These are phyloP conservation scores for Phytophthora tentaculata DNA, from an alignment of 352 stramenopile species.

Conservation along the genomic window DNA sequence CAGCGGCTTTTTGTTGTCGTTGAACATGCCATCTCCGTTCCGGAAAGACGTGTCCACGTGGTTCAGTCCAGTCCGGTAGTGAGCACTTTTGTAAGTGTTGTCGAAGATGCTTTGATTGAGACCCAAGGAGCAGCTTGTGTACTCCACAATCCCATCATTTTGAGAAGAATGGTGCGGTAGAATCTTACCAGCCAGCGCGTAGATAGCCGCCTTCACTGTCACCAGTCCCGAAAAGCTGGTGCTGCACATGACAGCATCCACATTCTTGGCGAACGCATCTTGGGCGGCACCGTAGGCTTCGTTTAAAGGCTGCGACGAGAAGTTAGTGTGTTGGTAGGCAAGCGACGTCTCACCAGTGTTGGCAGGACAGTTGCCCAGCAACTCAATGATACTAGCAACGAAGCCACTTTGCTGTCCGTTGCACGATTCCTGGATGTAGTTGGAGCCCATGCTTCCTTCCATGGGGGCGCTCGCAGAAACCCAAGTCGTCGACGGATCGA, in stretches of 20 bases:
- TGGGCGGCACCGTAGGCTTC: constrained; percentile 36
- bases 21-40: constrained; percentile 61
- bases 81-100: constrained; percentile 40
- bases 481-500: constrained; percentile 46
- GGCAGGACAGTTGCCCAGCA: constrained; percentile 52
- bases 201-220: constrained; percentile 34
- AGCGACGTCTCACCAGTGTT: constrained; percentile 40
- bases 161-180: constrained; percentile 39
- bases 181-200: constrained; percentile 37
- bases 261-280: constrained; percentile 33
- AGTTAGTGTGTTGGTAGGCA: constrained; percentile 39
- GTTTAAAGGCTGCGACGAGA: constrained; percentile 23
- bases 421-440: constrained; percentile 51
- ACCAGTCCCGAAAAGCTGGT: constrained; percentile 41
- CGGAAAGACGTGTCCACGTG: constrained; percentile 65
- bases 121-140: constrained; percentile 47
- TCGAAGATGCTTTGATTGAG: constrained; percentile 39
- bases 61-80: constrained; percentile 61
- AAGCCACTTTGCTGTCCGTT: constrained; percentile 26
- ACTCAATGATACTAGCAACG: constrained; percentile 33
- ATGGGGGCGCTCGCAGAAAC: constrained; percentile 47
- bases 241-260: constrained; percentile 45
- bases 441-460: constrained; percentile 55
- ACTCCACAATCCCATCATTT: constrained; percentile 63
- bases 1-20: constrained; percentile 56